Base-by-base conservation (phyloP, 179 eudicot genomes). In the Pouteria campechiana region DNA sequence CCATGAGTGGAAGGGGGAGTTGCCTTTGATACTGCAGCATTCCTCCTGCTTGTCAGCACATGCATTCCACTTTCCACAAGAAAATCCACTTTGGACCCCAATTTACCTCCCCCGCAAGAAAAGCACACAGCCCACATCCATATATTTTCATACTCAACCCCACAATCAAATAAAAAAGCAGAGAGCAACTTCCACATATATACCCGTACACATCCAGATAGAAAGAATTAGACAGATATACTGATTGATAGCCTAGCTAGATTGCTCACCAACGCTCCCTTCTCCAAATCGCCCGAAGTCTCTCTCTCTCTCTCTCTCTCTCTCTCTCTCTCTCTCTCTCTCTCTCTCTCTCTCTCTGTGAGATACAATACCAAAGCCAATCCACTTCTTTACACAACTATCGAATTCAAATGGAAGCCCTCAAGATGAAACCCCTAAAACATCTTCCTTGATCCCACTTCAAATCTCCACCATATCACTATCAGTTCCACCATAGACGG, bases 31-130 rank as follows among this genome's bases (percentile, higher is more conserved):
- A 48, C 68, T 60, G 75, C 52, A 67, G 69, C 58, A 56, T 64
- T 63, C 60, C 40, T 65, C 69, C 70, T 74, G 67, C 70, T 73
- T 73, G 80, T 82, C 78, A 64, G 46, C 83, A 78, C 81, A 78
- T 85, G 93, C 83, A 67, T 55, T 72, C 93, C 84, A 77, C 95
- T 84, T 77, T 70, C 75, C 68, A 69, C 70, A 47, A 44, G 61
- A 38, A 65, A 68, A 60, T 64, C 71, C 13, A 52, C 69, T 64
- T 61, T 72, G 68, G 75, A 58, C 83, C 70, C 56, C 52, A 46
- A 64, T 62, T 77, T 42, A 66, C 87, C 95, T 66, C 81, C 48
- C 55, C 61, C 43, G 6, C 81, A 73, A 82, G 86, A 54, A 75
- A 75, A 67, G 80, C 67, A 81, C 72, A 70, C 41, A 50, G 23